phyloP scores from a whole-genome alignment of 495 filamentous ascomycete genomes.

The Tuber borchii region DNA sequence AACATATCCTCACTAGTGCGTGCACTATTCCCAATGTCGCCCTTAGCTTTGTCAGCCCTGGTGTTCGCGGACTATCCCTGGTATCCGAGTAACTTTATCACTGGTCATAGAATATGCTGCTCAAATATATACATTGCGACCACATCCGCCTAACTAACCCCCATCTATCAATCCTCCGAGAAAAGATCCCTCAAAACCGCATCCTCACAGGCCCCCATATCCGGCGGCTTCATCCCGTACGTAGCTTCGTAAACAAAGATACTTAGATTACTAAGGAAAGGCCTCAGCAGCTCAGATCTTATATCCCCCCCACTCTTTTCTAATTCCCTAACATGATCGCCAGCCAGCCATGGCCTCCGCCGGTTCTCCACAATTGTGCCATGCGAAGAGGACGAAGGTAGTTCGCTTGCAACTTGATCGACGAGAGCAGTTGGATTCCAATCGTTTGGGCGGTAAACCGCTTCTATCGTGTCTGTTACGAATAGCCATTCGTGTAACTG shows the following conservation, averaged over 20 bases:
- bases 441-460: slow-evolving; percentile 73
- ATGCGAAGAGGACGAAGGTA: slow-evolving; percentile 52
- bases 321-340: slow-evolving; percentile 28
- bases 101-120: not conserved
- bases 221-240: slow-evolving; percentile 71
- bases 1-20: no score
- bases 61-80: no score
- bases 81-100: no score
- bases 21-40: no score
- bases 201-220: slow-evolving; percentile 61
- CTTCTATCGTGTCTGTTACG: slow-evolving; percentile 92
- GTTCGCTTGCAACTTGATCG: slow-evolving; percentile 75
- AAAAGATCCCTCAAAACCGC: slow-evolving; percentile 74
- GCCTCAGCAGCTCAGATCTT: slow-evolving; percentile 57
- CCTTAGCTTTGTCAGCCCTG: no score
- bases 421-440: slow-evolving; percentile 70
- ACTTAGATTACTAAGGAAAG: slow-evolving; percentile 85
- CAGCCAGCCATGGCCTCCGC: slow-evolving; percentile 64
- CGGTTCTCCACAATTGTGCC: slow-evolving; percentile 46
- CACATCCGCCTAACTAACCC: not conserved
- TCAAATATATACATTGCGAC: not conserved
- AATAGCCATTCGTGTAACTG: slow-evolving; percentile 95
- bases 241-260: slow-evolving; percentile 88
- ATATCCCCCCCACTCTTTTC: slow-evolving; percentile 31
- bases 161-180: slow-evolving; percentile 58